phyloP scores from a whole-genome alignment of 768 basidiomycete genomes.

The Mrakia blollopis region DNA sequence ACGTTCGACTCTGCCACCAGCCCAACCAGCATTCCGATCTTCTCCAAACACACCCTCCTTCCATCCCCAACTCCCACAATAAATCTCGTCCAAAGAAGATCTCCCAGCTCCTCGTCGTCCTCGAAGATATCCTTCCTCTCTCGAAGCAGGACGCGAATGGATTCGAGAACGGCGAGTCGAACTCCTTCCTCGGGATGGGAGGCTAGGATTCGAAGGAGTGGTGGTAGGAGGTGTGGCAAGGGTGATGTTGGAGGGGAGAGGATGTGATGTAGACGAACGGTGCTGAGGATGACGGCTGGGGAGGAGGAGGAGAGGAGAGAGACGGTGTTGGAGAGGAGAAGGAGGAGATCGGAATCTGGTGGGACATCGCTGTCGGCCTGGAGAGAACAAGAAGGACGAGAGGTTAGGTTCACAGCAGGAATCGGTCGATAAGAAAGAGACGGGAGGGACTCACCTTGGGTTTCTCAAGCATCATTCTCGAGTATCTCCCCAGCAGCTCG shows the following conservation, averaged over 20 bases:
- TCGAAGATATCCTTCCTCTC: conserved; percentile 33
- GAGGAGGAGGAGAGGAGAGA: conserved; percentile 27
- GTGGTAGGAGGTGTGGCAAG: conserved; percentile 26
- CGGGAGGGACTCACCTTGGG: conserved; percentile 31
- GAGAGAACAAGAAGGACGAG: no score
- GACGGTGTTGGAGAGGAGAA: conserved; percentile 15
- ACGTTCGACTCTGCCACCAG: conserved; percentile 65
- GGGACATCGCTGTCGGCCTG: neutral
- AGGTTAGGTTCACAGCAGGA: no score
- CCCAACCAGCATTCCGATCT: conserved; percentile 67
- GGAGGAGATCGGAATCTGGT: conserved; percentile 28
- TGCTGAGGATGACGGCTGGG: conserved; percentile 27
- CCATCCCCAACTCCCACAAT: conserved; percentile 39
- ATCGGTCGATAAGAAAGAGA: neutral
- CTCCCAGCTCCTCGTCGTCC: conserved; percentile 24
- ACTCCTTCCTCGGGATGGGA: conserved; percentile 20
- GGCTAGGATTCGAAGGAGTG: conserved; percentile 27
- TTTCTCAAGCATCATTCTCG: conserved; percentile 66
- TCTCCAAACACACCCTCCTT: conserved; percentile 48
- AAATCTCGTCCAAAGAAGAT: conserved; percentile 8
- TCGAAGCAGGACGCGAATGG: neutral
- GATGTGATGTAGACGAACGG: conserved; percentile 14
- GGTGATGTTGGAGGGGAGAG: conserved; percentile 23
- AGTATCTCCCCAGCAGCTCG: conserved; percentile 74
- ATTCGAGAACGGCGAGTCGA: conserved; percentile 22